These are phyloP conservation scores for Trichoderma breve DNA, from an alignment of 2,329 filamentous ascomycete genomes.

Conservation along the genomic window DNA sequence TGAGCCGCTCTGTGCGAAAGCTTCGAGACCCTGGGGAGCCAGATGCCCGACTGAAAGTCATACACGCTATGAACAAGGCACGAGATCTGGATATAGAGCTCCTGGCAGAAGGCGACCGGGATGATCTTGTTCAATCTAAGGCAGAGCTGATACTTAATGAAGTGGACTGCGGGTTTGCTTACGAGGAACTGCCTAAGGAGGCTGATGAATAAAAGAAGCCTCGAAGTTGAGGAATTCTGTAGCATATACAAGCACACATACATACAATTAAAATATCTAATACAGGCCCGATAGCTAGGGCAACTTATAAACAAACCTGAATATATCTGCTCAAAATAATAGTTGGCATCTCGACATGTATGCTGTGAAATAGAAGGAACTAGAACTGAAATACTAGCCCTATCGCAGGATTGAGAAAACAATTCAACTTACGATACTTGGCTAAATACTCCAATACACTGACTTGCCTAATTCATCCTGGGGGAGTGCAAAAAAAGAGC, in stretches of 20 bases:
- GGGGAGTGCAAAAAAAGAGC: background rate
- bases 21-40: constrained; percentile 25
- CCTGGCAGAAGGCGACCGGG: constrained; percentile 22
- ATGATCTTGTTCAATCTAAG: constrained; percentile 26
- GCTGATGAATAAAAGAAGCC: background rate
- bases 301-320: background rate
- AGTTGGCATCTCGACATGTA: background rate
- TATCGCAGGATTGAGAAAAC: background rate
- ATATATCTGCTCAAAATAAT: background rate
- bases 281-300: background rate
- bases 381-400: background rate
- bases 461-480: background rate
- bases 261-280: background rate
- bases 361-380: background rate
- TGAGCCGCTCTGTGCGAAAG: constrained; percentile 29
- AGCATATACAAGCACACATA: background rate
- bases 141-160: constrained; percentile 32
- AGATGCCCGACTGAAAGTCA: background rate
- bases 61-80: constrained; percentile 30
- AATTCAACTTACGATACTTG: background rate
- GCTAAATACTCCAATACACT: background rate
- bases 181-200: constrained; percentile 31
- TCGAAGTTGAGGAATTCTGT: background rate
- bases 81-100: constrained; percentile 31
- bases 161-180: constrained; percentile 35